Evolutionary conservation across 2,329 filamentous ascomycete genomes (phyloP).

Genomic region (Talaromyces pinophilus): DNA sequence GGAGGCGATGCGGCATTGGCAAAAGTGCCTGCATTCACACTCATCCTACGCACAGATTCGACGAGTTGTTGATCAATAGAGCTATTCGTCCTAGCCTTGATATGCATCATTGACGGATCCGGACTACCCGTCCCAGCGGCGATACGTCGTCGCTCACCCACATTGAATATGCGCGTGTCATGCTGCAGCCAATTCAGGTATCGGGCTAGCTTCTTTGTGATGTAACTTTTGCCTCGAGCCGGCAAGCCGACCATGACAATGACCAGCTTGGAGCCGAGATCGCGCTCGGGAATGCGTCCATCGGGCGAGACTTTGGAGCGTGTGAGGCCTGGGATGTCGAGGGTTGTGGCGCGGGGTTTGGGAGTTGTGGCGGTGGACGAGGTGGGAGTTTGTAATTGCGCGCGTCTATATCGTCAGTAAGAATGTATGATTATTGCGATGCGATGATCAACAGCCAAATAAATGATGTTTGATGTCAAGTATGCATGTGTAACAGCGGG

Average conservation of each 20-base stretch:
- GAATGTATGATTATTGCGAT: neutral
- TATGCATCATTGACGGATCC: constrained; percentile 24
- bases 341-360: constrained; percentile 82
- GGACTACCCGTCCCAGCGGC: constrained; percentile 59
- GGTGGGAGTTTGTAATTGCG: constrained; percentile 59
- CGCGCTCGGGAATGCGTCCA: constrained; percentile 86
- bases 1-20: constrained; percentile 21
- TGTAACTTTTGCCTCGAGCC: constrained; percentile 95
- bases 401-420: constrained; percentile 53
- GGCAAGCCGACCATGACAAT: constrained; percentile 98
- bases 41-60: constrained; percentile 48
- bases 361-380: constrained; percentile 59
- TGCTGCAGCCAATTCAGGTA: constrained; percentile 98
- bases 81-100: constrained; percentile 29
- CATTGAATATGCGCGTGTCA: constrained; percentile 94
- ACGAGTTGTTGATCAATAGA: constrained; percentile 45
- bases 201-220: constrained; percentile 94
- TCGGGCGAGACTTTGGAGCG: constrained; percentile 94
- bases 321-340: constrained; percentile 96
- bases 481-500: constrained; percentile 13
- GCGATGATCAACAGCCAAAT: neutral
- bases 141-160: constrained; percentile 84
- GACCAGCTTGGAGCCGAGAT: constrained; percentile 94
- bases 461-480: neutral
- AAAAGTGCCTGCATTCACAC: constrained; percentile 38